phyloP scores from a whole-genome alignment of 2,329 filamentous ascomycete species.

The Trichoderma sp. region DNA sequence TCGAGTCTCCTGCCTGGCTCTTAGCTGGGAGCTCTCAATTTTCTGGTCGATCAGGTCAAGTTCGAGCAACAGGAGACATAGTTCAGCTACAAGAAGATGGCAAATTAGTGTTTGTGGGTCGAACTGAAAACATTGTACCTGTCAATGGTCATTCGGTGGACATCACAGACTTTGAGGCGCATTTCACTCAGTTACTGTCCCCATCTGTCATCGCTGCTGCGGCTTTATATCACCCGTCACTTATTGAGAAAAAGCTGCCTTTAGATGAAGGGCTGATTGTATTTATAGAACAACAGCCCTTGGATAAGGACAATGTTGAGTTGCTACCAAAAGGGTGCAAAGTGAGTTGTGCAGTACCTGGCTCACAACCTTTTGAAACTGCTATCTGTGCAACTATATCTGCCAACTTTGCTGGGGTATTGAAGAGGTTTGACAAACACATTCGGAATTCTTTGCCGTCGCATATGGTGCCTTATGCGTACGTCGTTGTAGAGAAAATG shows the following conservation, averaged over 20 bases:
- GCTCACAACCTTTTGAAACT: neutral
- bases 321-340: neutral
- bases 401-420: neutral
- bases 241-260: neutral
- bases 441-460: slow-evolving; percentile 1
- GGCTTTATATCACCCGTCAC: neutral
- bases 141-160: neutral
- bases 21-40: neutral
- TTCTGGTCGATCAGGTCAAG: neutral
- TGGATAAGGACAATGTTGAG: neutral
- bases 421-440: neutral
- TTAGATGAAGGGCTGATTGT: neutral
- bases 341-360: neutral
- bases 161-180: neutral
- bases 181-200: neutral
- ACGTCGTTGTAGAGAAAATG: slow-evolving; percentile 35
- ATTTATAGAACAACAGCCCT: neutral
- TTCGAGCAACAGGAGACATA: neutral
- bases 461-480: neutral
- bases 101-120: neutral
- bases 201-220: neutral
- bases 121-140: neutral
- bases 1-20: neutral
- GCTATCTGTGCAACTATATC: neutral
- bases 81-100: neutral